A percentile compares a stretch with the other conserved stretches of the same genome.
Evolutionary conservation across 257 asterid genomes (phyloP).

Genomic region (Solanum bulbocastanum): DNA sequence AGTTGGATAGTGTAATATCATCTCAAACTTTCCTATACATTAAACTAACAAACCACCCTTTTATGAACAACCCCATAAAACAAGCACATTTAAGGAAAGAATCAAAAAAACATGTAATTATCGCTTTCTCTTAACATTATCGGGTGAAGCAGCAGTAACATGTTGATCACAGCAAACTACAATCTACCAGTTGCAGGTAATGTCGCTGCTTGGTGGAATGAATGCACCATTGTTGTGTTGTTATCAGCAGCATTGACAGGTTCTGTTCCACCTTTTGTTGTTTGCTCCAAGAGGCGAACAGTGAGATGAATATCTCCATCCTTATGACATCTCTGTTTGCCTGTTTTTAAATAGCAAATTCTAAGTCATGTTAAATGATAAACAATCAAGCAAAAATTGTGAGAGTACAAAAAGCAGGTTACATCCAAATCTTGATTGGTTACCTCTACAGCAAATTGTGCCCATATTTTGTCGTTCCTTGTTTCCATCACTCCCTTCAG

Average conservation of each 20-base stretch:
- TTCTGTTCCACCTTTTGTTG: constrained; percentile 19
- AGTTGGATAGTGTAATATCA: background rate
- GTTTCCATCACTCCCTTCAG: constrained; percentile 89
- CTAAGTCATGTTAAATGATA: background rate
- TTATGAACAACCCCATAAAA: background rate
- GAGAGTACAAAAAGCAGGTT: background rate
- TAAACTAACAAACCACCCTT: background rate
- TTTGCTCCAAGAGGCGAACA: constrained; percentile 70
- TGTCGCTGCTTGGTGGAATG: constrained; percentile 25
- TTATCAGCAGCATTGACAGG: constrained; percentile 14
- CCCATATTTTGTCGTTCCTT: constrained; percentile 75
- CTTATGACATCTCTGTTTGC: constrained; percentile 79
- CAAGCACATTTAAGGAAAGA: background rate
- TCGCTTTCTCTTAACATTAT: constrained; percentile 42
- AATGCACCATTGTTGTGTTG: constrained; percentile 19
- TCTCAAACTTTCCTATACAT: background rate
- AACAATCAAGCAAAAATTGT: background rate
- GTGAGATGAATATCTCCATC: constrained; percentile 74
- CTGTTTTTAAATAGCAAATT: constrained; percentile 24
- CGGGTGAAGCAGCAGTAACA: constrained; percentile 1
- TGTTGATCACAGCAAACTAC: constrained; percentile 19
- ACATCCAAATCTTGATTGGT: background rate
- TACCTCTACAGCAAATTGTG: constrained; percentile 86
- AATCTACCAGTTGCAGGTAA: constrained; percentile 29
- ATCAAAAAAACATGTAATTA: constrained; percentile 7